Evolutionary conservation across 148 eudicot species (phyloP).

Genomic region (Agrostemma githago): DNA sequence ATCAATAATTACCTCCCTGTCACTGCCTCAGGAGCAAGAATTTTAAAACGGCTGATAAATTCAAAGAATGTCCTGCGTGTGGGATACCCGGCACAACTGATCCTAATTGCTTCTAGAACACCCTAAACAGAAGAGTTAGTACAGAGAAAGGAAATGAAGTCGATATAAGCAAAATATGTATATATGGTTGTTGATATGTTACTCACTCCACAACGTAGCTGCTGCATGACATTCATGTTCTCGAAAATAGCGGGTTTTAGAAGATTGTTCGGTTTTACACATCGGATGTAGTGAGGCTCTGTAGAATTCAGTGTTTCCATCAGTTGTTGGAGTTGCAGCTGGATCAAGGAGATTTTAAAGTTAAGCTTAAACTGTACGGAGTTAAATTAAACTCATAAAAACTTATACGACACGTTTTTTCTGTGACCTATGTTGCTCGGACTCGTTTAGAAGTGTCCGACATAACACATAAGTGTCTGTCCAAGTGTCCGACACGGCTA

Average conservation of each 20-base stretch:
- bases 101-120: constrained; percentile 96
- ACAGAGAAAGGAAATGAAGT: constrained; percentile 15
- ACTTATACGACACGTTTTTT: neutral
- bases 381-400: neutral
- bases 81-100: constrained; percentile 97
- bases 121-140: constrained; percentile 56
- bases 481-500: no score
- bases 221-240: constrained; percentile 91
- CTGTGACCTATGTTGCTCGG: no score
- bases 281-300: constrained; percentile 96
- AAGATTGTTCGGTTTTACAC: constrained; percentile 94
- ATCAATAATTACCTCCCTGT: constrained; percentile 61
- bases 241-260: constrained; percentile 93
- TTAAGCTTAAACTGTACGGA: constrained; percentile 8
- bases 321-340: constrained; percentile 87
- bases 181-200: constrained; percentile 17
- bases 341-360: constrained; percentile 30
- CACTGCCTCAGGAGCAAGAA: constrained; percentile 76
- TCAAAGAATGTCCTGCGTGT: constrained; percentile 81
- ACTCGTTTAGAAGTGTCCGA: no score
- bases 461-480: no score
- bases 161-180: neutral
- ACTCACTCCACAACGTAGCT: constrained; percentile 99
- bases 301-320: constrained; percentile 97
- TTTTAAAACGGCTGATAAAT: constrained; percentile 68